Evolutionary conservation across 352 stramenopile species (phyloP), one percentile per base, ranked within the genome.

Genomic region (Pythium dissimile): DNA sequence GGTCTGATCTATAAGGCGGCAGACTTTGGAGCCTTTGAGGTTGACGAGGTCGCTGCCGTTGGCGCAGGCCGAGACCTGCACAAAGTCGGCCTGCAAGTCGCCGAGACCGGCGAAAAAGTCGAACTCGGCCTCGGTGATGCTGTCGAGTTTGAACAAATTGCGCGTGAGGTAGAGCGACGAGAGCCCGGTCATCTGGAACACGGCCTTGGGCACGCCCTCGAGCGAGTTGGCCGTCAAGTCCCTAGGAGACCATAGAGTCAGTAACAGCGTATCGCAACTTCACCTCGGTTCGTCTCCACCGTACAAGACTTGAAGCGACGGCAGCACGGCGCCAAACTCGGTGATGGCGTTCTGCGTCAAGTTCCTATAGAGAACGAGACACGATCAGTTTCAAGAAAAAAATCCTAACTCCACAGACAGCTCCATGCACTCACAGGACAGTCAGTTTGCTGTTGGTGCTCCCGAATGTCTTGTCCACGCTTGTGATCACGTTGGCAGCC

Each of bases 31-130:
- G 37, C 77, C 77, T 50, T 86, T 83, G 20, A 88, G 56, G n/a
- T 69, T 81, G 32, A 88, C 77, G 26, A 88, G 57, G 1, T 69
- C 69, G 11, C 75, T 73, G 39, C 73, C 72, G 42, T 59, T 51
- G 15, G 64, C 49, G 38, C 78, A 88, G 1, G 67, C 68, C 38
- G 72, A 72, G 16, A 85, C 68, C 35, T 81, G 65, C 5, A 72
- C 75, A 46, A 88, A 86, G 39, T 72, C 69, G 21, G 75, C 73
- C 13, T 72, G 47, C 30, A 88, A 84, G 18, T 86, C 72, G 10
- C 62, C 64, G 9, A 88, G 65, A 6, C 78, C 75, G 0, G 78
- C 78, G 58, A 82, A 88, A 46, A 86, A 88, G 51, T 88, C 78
- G 50, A 84, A 88, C 64, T 88, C 71, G 16, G 66, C 67, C 5